Conservation (phyloP, 2,329 filamentous ascomycete species). For the Paecilomyces formosus region DNA sequence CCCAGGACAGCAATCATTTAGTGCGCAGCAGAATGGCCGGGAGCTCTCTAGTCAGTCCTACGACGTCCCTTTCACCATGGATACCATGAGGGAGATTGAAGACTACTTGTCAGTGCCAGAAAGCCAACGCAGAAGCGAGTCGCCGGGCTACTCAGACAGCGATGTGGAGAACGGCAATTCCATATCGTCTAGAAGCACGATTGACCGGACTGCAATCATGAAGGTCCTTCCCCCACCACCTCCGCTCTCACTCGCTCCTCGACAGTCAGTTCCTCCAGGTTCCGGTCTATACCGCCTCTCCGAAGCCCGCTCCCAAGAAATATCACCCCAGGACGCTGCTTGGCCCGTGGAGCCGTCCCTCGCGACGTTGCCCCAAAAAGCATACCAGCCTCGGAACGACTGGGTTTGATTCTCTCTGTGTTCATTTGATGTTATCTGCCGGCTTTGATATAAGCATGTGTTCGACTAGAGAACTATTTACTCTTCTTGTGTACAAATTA, state of each 20-base stretch:
- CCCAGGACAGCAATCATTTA: neutral
- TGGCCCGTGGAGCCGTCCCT: neutral
- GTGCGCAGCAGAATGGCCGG: neutral
- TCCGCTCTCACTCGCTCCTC: neutral
- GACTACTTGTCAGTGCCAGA: neutral
- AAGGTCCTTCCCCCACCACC: neutral
- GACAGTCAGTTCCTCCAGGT: neutral
- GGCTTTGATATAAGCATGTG: neutral
- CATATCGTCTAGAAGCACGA: neutral
- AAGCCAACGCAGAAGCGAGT: neutral
- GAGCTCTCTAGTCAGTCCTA: neutral
- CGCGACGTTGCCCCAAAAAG: neutral
- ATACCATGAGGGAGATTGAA: neutral
- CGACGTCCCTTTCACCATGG: neutral
- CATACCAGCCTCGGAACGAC: neutral
- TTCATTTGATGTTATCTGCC: neutral
- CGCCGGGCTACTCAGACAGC: neutral
- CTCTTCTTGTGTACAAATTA: slow-evolving; percentile 1
- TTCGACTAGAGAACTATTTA: neutral
- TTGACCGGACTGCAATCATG: neutral
- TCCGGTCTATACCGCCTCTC: neutral
- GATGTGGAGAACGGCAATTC: neutral
- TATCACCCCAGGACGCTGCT: neutral
- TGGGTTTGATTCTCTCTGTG: neutral
- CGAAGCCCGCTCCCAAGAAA: neutral